Evolutionary conservation across 2,329 filamentous ascomycete genomes (phyloP), one percentile per base, ranked within the genome.

Genomic region (Aspergillus brunneoviolaceus): DNA sequence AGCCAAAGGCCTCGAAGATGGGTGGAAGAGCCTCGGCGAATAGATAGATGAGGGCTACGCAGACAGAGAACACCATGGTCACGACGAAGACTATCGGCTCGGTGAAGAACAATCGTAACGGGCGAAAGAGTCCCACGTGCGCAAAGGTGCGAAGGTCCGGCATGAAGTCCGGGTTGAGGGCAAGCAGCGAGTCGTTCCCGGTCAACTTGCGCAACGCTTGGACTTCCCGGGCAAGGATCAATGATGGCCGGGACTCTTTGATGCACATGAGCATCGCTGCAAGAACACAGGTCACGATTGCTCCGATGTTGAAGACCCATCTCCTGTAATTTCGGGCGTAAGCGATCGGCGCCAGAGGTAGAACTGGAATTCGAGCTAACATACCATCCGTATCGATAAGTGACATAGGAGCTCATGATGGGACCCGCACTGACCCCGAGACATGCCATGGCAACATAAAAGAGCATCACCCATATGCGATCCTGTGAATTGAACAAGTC

Each of bases 11-110:
- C 31, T 70, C 57, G 64, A 80, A 82, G 3, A 82, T 73, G 0
- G 72, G 64, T 1, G 72, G 69, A 0, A 82, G 62, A 0, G 77
- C 74, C 65, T 82, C 80, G 1, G 80, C 78, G 61, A 81, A 80
- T 7, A 82, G 72, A 59, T 82, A 83, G n/a, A 82, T 75, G 7
- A 82, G 67, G 0, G 73, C 77, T 56, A 77, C 80, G 3, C 75
- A 74, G 10, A 76, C 68, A 4, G 76, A 75, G 5, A 71, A 76
- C 63, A 82, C 77, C 25, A 78, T 65, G 1, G 79, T 70, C 5
- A 77, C 71, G 39, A 75, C 65, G 31, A 78, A 72, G 12, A 82
- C 74, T 39, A 83, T 75, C 0, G 80, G 80, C 60, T 83, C 79
- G 0, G 75, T 78, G 61, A 77, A 72, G 56, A 81, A 74, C 1